These are phyloP conservation scores for Hevea brasiliensis DNA, from an alignment of 345 rosid species.

Conservation along the genomic window DNA sequence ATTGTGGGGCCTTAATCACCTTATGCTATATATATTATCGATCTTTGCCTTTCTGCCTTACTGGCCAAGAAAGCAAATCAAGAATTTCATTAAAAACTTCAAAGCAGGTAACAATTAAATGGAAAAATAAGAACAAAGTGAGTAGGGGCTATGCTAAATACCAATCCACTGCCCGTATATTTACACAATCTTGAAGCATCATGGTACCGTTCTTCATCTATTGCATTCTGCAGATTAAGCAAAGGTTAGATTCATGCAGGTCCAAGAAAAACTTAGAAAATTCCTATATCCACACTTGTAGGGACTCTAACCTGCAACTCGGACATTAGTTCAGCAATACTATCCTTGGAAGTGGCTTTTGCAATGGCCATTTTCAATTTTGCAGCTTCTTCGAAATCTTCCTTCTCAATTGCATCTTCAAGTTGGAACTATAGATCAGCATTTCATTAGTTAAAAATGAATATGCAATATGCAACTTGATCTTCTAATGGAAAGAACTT, in stretches of 20 bases:
- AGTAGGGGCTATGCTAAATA: slow-evolving; percentile 29
- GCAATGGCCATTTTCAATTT: slow-evolving; percentile 68
- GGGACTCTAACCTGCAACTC: slow-evolving; percentile 59
- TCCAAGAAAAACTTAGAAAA: neutral
- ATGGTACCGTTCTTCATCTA: slow-evolving; percentile 77
- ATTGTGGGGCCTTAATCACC: neutral
- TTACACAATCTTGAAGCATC: slow-evolving; percentile 82
- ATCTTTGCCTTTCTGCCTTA: neutral
- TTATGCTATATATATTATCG: neutral
- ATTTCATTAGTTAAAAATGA: slow-evolving; percentile 14
- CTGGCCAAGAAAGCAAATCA: slow-evolving; percentile 1
- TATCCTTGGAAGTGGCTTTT: slow-evolving; percentile 66
- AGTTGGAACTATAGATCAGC: slow-evolving; percentile 64
- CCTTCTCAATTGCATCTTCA: slow-evolving; percentile 81
- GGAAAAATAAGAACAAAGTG: neutral
- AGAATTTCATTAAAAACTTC: neutral
- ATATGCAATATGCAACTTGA: neutral
- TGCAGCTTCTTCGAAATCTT: slow-evolving; percentile 87
- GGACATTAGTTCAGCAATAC: slow-evolving; percentile 73
- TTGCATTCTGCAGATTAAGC: slow-evolving; percentile 54
- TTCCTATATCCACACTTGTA: neutral
- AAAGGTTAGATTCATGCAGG: slow-evolving; percentile 15
- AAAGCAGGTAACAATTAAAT: slow-evolving; percentile 3
- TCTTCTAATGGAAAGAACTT: neutral
- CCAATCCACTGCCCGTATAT: slow-evolving; percentile 87